phyloP scores from a whole-genome alignment of 805 yeast species.

The Blastobotrys chiropterorum region DNA sequence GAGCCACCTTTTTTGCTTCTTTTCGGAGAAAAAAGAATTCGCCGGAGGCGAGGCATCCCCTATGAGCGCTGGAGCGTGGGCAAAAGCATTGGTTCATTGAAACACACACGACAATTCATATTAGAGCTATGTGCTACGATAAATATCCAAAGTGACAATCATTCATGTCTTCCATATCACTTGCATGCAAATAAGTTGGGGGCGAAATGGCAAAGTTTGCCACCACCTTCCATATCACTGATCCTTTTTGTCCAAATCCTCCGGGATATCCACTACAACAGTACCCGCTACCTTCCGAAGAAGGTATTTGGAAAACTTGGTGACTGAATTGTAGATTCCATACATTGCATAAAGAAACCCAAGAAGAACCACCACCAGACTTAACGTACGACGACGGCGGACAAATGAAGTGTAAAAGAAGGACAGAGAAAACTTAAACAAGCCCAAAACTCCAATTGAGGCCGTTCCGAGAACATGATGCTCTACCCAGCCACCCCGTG shows the following conservation, averaged over 20 bases:
- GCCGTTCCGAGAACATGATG: slow-evolving; percentile 5
- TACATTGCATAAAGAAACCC: slow-evolving; percentile 3
- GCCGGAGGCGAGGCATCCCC: no score
- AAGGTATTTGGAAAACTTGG: neutral
- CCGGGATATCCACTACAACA: slow-evolving; percentile 5
- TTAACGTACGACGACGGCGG: slow-evolving; percentile 1
- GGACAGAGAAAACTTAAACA: slow-evolving; percentile 2
- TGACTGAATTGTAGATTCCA: slow-evolving; percentile 1
- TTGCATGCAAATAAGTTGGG: no score
- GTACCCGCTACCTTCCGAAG: neutral
- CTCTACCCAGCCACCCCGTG: slow-evolving; percentile 1
- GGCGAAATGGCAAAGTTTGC: no score
- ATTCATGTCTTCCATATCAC: no score
- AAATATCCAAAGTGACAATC: no score
- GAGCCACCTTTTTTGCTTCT: no score
- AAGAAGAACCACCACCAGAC: neutral
- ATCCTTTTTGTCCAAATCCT: slow-evolving; percentile 1
- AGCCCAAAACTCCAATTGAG: neutral
- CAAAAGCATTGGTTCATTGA: no score
- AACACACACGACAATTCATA: no score
- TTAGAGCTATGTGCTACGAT: no score
- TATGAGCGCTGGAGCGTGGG: no score
- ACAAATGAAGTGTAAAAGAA: neutral
- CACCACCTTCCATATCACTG: no score
- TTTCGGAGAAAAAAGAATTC: no score